Percentiles rank a stretch among this genome's conserved stretches.
phyloP scores from a whole-genome alignment of 192 early-diverging fungal genomes.

The Coemansia sp. region DNA sequence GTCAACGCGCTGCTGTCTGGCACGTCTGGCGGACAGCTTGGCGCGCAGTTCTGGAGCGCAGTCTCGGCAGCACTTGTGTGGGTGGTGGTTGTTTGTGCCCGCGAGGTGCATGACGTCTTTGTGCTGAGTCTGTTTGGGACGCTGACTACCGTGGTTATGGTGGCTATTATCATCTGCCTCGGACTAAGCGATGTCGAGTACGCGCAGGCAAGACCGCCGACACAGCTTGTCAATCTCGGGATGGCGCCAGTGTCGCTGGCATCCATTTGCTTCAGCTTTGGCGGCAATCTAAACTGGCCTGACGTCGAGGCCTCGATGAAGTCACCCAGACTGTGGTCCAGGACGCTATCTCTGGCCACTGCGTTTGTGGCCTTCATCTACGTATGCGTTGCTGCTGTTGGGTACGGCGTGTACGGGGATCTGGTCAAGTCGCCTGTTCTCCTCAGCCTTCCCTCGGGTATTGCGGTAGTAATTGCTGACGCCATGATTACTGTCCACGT shows the following conservation, averaged over 20 bases:
- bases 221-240: conserved; percentile 30
- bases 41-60: conserved; percentile 63
- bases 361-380: conserved; percentile 72
- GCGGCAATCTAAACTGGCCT: conserved; percentile 84
- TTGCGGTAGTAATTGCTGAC: conserved; percentile 62
- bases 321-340: conserved; percentile 68
- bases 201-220: conserved; percentile 25
- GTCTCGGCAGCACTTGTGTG: conserved; percentile 62
- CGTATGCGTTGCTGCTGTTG: conserved; percentile 67
- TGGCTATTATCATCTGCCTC: conserved; percentile 65
- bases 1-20: conserved; percentile 58
- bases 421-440: conserved; percentile 67
- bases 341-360: conserved; percentile 65
- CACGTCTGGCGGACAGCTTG: conserved; percentile 45
- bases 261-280: conserved; percentile 80
- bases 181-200: conserved; percentile 34
- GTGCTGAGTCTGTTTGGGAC: conserved; percentile 75
- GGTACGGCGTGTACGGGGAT: conserved; percentile 78
- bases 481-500: conserved; percentile 81
- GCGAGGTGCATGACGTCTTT: conserved; percentile 79
- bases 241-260: conserved; percentile 75
- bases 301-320: conserved; percentile 82
- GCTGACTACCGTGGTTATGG: conserved; percentile 69
- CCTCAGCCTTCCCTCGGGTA: conserved; percentile 63
- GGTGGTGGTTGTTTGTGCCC: conserved; percentile 74